Conservation (phyloP, 768 basidiomycete species). For the Amanita rimosa region DNA sequence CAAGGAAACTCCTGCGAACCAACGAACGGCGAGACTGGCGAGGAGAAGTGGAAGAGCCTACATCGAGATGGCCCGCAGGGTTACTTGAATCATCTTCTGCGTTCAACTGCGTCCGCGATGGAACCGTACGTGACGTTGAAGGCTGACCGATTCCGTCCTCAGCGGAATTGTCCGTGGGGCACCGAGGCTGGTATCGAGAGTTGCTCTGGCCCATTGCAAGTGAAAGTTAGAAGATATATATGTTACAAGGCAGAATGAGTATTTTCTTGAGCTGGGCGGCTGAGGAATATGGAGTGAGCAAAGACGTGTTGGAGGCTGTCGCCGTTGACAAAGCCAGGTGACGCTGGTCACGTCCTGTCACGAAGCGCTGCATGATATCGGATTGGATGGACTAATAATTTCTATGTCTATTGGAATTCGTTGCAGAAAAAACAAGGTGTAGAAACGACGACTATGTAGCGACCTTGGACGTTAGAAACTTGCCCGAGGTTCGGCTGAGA, state of each 20-base stretch:
- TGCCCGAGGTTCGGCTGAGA: no score
- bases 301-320: slow-evolving; percentile 3
- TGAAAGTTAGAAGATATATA: background rate
- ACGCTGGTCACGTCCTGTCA: background rate
- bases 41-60: slow-evolving; percentile 4
- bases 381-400: no score
- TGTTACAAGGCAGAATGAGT: slow-evolving; percentile 4
- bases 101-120: background rate
- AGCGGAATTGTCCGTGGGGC: background rate
- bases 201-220: slow-evolving; percentile 12
- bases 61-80: background rate
- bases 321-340: slow-evolving; percentile 6
- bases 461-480: no score
- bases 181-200: slow-evolving; percentile 7
- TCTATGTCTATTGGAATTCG: no score
- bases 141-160: background rate
- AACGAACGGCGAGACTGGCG: slow-evolving; percentile 12
- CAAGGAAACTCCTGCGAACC: slow-evolving; percentile 24
- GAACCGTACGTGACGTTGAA: background rate
- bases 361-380: no score
- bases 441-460: no score
- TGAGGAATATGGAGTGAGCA: slow-evolving; percentile 2
- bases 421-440: no score
- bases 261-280: background rate
- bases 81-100: background rate